Evolutionary conservation across 805 yeast species (phyloP), one percentile per base, ranked within the genome.

Genomic region (Saccharomycopsis fibuligera): DNA sequence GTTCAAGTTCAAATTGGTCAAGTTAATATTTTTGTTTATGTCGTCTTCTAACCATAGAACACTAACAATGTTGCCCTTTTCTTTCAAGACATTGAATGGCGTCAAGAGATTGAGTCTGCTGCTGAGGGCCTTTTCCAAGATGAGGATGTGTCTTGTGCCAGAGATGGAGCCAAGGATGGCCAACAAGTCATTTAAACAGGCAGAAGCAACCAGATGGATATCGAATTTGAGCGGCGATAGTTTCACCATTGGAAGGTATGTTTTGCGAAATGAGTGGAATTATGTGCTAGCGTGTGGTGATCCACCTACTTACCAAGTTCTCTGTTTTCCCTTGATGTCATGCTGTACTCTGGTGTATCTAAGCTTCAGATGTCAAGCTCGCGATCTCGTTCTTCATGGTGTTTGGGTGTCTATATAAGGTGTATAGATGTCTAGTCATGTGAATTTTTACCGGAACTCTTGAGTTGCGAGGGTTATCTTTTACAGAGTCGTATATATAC

Each of bases 31-130:
- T 5, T 19, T 37, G 16, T 27, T 47, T 8, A 51, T 50, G 17
- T 33, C 48, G 21, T 62, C 63, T 33, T 64, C 60, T 21, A 78
- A 65, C 76, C 82, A 78, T 38, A 69, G 63, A 3, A 77, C 68
- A 43, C 66, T 67, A 29, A 67, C 68, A 43, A 83, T 74, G 45
- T 79, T 66, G 2, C 74, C 81, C 35, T 64, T 67, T 35, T 68
- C 67, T 56, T 76, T 76, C 27, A 83, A 67, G 5, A 62, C 59
- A 47, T 76, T 71, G 60, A 81, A 81, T 9, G 83, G 76, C 10
- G 80, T 73, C 31, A 81, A 63, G 33, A 67, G 67, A 58, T 83
- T 78, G 48, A 83, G 62, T 10, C 74, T 58, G 0, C 74, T 64
- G 2, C 83, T 68, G 35, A 81, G 58, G 3, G 62, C 57, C 29